phyloP scores from a whole-genome alignment of 768 basidiomycete species.

The Sutorius australiensis region DNA sequence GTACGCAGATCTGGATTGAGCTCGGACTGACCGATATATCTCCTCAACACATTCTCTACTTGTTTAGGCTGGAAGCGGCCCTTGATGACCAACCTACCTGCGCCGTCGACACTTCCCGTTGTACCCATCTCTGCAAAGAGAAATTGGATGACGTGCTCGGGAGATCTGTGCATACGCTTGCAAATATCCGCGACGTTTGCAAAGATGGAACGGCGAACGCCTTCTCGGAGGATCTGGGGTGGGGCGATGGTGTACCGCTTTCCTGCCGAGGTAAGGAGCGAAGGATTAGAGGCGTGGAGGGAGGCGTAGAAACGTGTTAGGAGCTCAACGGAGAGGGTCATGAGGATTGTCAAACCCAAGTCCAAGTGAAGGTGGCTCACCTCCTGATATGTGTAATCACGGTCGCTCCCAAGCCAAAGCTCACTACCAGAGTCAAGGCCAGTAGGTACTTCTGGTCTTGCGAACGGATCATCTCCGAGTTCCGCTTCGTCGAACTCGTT shows the following conservation, averaged over 20 bases:
- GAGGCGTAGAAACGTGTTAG: constrained; percentile 88
- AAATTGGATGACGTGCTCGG: constrained; percentile 97
- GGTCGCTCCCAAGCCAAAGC: constrained; percentile 88
- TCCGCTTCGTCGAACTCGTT: constrained; percentile 76
- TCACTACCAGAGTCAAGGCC: constrained; percentile 74
- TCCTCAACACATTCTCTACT: constrained; percentile 92
- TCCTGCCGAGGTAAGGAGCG: constrained; percentile 76
- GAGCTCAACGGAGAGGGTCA: constrained; percentile 48
- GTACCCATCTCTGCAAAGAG: constrained; percentile 98
- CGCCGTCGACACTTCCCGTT: constrained; percentile 90
- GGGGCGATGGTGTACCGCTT: constrained; percentile 98
- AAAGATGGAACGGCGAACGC: constrained; percentile 96
- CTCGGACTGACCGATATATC: constrained; percentile 81
- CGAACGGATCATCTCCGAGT: constrained; percentile 87
- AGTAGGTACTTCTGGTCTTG: constrained; percentile 49
- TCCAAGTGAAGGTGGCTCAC: constrained; percentile 38
- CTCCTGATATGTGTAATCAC: constrained; percentile 96
- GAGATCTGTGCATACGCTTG: constrained; percentile 96
- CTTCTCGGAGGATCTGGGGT: constrained; percentile 90
- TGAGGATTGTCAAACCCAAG: background rate
- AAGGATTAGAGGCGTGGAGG: constrained; percentile 91
- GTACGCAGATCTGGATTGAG: background rate
- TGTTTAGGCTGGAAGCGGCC: constrained; percentile 99
- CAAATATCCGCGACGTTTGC: constrained; percentile 97
- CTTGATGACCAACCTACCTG: constrained; percentile 90